phyloP scores from a whole-genome alignment of 805 yeast genomes.

The Debaryomyces hansenii region DNA sequence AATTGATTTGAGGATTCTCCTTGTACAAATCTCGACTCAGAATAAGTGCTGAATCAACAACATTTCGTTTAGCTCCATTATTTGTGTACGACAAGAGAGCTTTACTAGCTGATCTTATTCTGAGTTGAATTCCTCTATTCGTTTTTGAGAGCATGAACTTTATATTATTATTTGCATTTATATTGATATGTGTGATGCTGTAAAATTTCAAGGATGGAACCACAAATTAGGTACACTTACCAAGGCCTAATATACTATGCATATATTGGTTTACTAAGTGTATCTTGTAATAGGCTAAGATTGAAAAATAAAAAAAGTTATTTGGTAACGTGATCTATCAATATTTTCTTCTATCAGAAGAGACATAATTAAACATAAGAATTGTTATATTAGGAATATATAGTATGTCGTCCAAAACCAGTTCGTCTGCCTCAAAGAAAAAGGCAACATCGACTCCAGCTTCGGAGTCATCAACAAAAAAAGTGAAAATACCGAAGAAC shows the following conservation, averaged over 20 bases:
- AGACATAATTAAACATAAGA: too few relatives aligned
- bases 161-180: not conserved
- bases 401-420: constrained; percentile 20
- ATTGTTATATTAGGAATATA: not conserved
- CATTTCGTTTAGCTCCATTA: not conserved
- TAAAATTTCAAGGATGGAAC: not conserved
- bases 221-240: too few relatives aligned
- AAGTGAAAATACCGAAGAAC: constrained; percentile 39
- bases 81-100: not conserved
- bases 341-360: not conserved
- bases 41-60: constrained; percentile 11
- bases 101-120: not conserved
- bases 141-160: not conserved
- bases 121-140: not conserved
- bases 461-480: constrained; percentile 23
- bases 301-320: not conserved
- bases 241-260: too few relatives aligned
- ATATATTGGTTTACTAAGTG: too few relatives aligned
- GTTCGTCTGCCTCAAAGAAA: constrained; percentile 21
- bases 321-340: not conserved
- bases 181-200: not conserved
- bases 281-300: not conserved
- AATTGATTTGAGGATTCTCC: constrained; percentile 8
- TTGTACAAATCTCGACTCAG: constrained; percentile 25
- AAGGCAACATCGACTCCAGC: constrained; percentile 16